Evolutionary conservation across 768 basidiomycete genomes (phyloP).

Genomic region (Tricholoma saponaceum): DNA sequence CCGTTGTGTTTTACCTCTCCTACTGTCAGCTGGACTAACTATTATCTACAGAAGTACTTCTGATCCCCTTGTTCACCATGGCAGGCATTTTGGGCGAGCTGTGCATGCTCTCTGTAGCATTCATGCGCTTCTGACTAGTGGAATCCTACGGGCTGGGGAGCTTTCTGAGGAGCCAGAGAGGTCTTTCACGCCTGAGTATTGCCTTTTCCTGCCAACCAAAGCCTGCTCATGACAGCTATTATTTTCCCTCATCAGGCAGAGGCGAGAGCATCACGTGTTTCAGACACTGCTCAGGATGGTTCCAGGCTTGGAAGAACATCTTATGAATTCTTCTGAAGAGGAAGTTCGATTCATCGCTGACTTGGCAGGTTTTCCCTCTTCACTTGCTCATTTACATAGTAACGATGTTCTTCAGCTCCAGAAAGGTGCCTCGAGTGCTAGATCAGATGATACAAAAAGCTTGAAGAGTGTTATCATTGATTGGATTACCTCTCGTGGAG

Average conservation of each 20-base stretch:
- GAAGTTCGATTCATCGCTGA: not conserved
- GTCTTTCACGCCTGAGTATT: not conserved
- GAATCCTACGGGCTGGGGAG: not conserved
- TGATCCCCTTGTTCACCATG: slow-evolving; percentile 2
- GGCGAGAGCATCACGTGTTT: not conserved
- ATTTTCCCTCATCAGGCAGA: not conserved
- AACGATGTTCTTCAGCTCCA: not conserved
- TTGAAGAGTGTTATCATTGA: not conserved
- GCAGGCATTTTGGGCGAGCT: slow-evolving; percentile 5
- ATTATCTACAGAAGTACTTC: not conserved
- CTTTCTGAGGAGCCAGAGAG: not conserved
- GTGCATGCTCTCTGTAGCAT: slow-evolving; percentile 3
- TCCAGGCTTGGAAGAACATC: not conserved
- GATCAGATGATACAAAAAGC: not conserved
- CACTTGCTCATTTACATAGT: not conserved
- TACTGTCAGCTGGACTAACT: not conserved
- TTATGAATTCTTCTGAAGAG: not conserved
- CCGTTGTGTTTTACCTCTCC: not conserved
- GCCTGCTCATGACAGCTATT: no score
- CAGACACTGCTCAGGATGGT: not conserved
- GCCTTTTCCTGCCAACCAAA: not conserved
- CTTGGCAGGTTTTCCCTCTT: not conserved
- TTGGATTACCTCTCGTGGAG: not conserved
- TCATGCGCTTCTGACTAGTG: not conserved
- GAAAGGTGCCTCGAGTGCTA: not conserved